phyloP scores from a whole-genome alignment of 768 basidiomycete genomes.

The Gloeopeniophorella convolvens region DNA sequence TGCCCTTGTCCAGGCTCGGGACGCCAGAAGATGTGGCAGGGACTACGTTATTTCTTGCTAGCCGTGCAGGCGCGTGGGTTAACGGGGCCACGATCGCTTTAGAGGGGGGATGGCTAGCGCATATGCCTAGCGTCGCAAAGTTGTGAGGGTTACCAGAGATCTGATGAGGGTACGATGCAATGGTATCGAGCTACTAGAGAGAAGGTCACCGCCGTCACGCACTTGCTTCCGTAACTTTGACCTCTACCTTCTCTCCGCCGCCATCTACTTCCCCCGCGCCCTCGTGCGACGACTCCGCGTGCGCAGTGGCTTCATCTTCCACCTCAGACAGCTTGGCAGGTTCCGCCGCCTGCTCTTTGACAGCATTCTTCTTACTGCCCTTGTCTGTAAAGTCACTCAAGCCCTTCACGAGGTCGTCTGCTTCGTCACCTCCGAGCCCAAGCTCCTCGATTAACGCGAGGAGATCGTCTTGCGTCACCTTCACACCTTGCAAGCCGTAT shows the following conservation, averaged over 20 bases:
- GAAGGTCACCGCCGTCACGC: background rate
- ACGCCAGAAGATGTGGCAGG: slow-evolving; percentile 60
- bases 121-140: slow-evolving; percentile 28
- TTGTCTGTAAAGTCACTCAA: slow-evolving; percentile 34
- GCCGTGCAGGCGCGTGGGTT: slow-evolving; percentile 54
- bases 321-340: background rate
- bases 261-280: background rate
- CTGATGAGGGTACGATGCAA: too few species aligned
- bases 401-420: slow-evolving; percentile 65
- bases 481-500: slow-evolving; percentile 69
- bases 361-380: slow-evolving; percentile 13
- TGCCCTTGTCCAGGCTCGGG: slow-evolving; percentile 52
- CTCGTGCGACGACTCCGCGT: slow-evolving; percentile 1
- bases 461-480: slow-evolving; percentile 72
- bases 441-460: slow-evolving; percentile 64
- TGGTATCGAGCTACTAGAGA: too few species aligned
- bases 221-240: slow-evolving; percentile 4
- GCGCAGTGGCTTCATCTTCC: background rate
- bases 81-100: slow-evolving; percentile 58
- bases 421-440: slow-evolving; percentile 71
- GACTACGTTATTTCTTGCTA: slow-evolving; percentile 53
- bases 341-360: background rate
- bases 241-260: background rate
- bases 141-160: too few species aligned
- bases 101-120: slow-evolving; percentile 52